These are phyloP conservation scores for Pythium biforme DNA, from an alignment of 352 stramenopile species.

Conservation along the genomic window DNA sequence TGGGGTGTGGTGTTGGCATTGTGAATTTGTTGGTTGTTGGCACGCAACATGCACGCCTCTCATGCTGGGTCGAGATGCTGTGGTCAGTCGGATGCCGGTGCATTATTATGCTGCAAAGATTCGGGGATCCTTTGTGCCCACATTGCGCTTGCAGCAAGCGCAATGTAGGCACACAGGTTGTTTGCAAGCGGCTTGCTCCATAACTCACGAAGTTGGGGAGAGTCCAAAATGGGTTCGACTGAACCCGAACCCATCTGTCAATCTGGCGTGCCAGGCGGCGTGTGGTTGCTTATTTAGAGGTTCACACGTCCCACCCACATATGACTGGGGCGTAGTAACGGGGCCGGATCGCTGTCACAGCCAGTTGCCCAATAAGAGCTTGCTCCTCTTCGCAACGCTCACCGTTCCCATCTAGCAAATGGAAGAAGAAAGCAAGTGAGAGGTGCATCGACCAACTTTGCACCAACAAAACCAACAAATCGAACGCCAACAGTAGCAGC, in stretches of 20 bases:
- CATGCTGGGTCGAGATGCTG: too few species aligned
- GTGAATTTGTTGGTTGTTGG: not conserved
- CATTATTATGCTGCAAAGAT: too few species aligned
- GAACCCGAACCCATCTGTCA: conserved; percentile 20
- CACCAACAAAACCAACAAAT: not conserved
- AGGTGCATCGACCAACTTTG: not conserved
- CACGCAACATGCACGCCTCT: too few species aligned
- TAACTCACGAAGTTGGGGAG: not conserved
- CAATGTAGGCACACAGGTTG: too few species aligned
- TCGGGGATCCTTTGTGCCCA: too few species aligned
- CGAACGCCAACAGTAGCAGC: not conserved
- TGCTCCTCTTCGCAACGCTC: not conserved
- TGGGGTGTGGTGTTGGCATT: too few species aligned
- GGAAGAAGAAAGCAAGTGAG: not conserved
- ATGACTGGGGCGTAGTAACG: too few species aligned
- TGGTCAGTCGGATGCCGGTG: too few species aligned
- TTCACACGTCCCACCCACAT: not conserved
- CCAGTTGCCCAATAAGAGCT: not conserved
- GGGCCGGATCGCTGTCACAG: not conserved
- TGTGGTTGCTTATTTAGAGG: conserved; percentile 3
- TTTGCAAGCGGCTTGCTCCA: not conserved
- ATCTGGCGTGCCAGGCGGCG: not conserved
- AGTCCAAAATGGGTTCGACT: conserved; percentile 12
- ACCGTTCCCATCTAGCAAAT: not conserved
- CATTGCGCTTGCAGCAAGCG: too few species aligned